phyloP scores from a whole-genome alignment of 495 filamentous ascomycete species.

The Hyaloscypha finlandica region DNA sequence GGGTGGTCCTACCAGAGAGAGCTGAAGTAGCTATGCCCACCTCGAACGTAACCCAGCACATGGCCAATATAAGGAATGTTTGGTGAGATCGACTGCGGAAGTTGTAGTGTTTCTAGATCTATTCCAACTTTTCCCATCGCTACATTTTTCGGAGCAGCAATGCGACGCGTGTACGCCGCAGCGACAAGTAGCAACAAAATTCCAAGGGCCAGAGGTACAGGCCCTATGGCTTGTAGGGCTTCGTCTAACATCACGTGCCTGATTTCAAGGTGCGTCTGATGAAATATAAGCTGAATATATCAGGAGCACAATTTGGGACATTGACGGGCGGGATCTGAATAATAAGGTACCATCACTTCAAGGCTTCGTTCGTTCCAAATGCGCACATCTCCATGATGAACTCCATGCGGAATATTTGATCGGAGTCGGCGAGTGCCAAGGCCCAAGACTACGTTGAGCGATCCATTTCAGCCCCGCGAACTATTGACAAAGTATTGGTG shows the following conservation, averaged over 20 bases:
- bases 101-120: background rate
- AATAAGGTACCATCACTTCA: background rate
- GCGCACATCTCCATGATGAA: background rate
- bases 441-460: background rate
- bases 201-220: background rate
- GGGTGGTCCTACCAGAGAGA: background rate
- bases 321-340: background rate
- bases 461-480: background rate
- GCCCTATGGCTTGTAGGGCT: background rate
- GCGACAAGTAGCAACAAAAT: background rate
- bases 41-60: background rate
- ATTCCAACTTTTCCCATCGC: background rate
- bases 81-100: background rate
- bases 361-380: background rate
- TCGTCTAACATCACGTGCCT: background rate
- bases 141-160: background rate
- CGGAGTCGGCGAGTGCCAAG: background rate
- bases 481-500: too few species aligned
- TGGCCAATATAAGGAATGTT: background rate
- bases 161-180: background rate
- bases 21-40: background rate
- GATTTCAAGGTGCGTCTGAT: background rate
- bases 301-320: background rate
- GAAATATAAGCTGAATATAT: background rate
- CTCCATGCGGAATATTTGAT: background rate